Conservation (phyloP, 2,329 filamentous ascomycete species). For the Alternaria tenuissima region DNA sequence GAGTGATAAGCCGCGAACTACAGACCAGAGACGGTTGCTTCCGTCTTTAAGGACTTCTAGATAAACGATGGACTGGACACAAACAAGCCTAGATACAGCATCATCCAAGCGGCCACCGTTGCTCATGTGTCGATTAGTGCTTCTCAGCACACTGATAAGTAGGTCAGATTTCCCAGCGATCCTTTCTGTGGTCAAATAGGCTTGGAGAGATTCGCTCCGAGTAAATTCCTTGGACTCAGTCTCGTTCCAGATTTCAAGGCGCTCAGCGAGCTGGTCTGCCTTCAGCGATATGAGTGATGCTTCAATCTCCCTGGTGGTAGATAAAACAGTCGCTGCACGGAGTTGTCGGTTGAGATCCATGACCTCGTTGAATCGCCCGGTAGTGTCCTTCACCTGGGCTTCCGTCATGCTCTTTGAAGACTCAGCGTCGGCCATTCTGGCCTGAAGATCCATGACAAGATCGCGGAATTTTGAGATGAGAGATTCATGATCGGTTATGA, state of each 20-base stretch:
- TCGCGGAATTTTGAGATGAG: constrained; percentile 88
- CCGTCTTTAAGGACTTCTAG: constrained; percentile 83
- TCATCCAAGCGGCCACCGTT: constrained; percentile 77
- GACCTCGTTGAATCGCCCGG: constrained; percentile 88
- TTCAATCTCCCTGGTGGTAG: constrained; percentile 93
- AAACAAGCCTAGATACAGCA: constrained; percentile 68
- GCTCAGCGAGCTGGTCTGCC: constrained; percentile 86
- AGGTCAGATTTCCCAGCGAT: constrained; percentile 80
- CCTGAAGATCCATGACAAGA: constrained; percentile 84
- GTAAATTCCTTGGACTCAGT: constrained; percentile 66
- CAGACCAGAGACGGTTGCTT: constrained; percentile 83
- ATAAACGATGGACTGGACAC: constrained; percentile 82
- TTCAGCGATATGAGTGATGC: constrained; percentile 86
- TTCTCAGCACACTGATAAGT: constrained; percentile 22
- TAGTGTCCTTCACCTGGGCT: constrained; percentile 89
- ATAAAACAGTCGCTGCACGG: constrained; percentile 87
- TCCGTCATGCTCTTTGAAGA: constrained; percentile 93
- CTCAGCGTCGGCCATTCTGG: constrained; percentile 88
- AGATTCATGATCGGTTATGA: constrained; percentile 87
- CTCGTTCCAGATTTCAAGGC: constrained; percentile 72
- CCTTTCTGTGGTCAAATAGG: constrained; percentile 85
- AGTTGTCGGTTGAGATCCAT: constrained; percentile 96
- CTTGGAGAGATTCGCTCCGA: constrained; percentile 86
- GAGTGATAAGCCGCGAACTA: constrained; percentile 79
- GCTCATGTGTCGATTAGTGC: constrained; percentile 66